These are phyloP conservation scores for Alternaria sp. DNA, from an alignment of 2,329 filamentous ascomycete species.

Conservation along the genomic window DNA sequence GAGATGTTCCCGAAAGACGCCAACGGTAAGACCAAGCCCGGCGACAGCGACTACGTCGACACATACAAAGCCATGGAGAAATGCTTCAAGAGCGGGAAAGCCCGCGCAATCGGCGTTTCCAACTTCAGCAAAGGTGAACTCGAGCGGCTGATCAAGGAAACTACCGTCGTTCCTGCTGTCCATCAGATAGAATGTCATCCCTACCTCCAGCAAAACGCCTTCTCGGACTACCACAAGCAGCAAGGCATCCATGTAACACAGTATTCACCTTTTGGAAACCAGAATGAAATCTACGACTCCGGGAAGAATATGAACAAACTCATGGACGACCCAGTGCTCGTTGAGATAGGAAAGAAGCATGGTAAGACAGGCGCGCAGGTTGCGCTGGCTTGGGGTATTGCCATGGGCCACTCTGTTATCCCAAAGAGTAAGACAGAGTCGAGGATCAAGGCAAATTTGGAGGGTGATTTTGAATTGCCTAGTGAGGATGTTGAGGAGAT, in stretches of 20 bases:
- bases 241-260: slow-evolving; percentile 46
- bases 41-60: slow-evolving; percentile 39
- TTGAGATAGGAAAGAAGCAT: slow-evolving; percentile 71
- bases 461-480: slow-evolving; percentile 74
- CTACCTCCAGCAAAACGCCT: slow-evolving; percentile 39
- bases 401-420: slow-evolving; percentile 57
- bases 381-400: slow-evolving; percentile 86
- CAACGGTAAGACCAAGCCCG: slow-evolving; percentile 32
- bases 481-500: slow-evolving; percentile 75
- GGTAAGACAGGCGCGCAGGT: slow-evolving; percentile 82
- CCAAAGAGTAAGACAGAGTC: slow-evolving; percentile 46
- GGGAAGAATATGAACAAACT: slow-evolving; percentile 47
- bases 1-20: slow-evolving; percentile 64
- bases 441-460: slow-evolving; percentile 42
- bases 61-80: slow-evolving; percentile 54
- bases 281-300: slow-evolving; percentile 44
- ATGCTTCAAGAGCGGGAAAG: slow-evolving; percentile 45
- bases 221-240: slow-evolving; percentile 38
- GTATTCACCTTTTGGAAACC: slow-evolving; percentile 49
- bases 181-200: slow-evolving; percentile 48
- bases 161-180: slow-evolving; percentile 38
- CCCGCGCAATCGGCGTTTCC: slow-evolving; percentile 44
- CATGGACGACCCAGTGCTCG: slow-evolving; percentile 67
- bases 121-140: slow-evolving; percentile 52
- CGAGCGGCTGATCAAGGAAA: slow-evolving; percentile 62